Conservation (phyloP, 164 flowering plant genomes). For the Hamamelis virginiana region DNA sequence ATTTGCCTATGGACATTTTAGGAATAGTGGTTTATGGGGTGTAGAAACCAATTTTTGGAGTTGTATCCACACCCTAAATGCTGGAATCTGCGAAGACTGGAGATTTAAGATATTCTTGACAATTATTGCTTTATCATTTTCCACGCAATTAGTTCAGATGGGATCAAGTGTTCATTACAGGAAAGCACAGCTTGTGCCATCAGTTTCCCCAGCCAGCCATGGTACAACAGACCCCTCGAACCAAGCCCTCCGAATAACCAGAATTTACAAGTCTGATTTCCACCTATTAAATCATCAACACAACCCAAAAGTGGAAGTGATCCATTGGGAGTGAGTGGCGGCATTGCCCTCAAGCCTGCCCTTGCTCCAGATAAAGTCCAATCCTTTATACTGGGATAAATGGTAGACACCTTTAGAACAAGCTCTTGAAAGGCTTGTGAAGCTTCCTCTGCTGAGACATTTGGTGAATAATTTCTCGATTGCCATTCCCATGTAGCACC, state of each 20-base stretch:
- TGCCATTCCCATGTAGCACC: constrained; percentile 99
- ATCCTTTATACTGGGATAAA: constrained; percentile 64
- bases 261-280: constrained; percentile 39
- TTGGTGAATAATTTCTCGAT: constrained; percentile 60
- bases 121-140: constrained; percentile 26
- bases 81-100: no score
- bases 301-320: constrained; percentile 85
- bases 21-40: no score
- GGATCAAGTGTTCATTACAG: constrained; percentile 58
- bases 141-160: constrained; percentile 80
- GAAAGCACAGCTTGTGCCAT: constrained; percentile 75
- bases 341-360: constrained; percentile 94
- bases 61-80: no score
- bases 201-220: constrained; percentile 86
- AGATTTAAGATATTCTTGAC: background rate
- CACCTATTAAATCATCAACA: constrained; percentile 49
- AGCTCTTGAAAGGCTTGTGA: constrained; percentile 65
- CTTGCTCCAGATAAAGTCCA: constrained; percentile 66
- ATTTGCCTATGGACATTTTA: no score
- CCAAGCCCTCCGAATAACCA: constrained; percentile 96
- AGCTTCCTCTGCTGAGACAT: constrained; percentile 65
- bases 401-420: constrained; percentile 61
- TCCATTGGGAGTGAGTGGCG: constrained; percentile 77
- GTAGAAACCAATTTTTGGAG: no score
- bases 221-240: constrained; percentile 84